Evolutionary conservation across 2,329 filamentous ascomycete species (phyloP).

Genomic region (Aspergillus carbonarius): DNA sequence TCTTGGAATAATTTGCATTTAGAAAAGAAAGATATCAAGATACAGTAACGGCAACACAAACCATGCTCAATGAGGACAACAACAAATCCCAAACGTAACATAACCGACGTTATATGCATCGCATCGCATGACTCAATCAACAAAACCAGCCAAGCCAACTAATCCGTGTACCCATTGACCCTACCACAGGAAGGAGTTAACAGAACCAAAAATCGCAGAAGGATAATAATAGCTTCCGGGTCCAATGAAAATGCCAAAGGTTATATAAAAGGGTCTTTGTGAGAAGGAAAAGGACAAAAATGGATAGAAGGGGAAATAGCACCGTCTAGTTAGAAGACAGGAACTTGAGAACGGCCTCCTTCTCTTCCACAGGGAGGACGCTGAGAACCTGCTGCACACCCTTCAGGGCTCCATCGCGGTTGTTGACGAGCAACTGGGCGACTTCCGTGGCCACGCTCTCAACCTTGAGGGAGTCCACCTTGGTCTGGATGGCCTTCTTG

Average conservation of each 20-base stretch:
- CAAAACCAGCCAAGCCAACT: neutral
- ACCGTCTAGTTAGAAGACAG: constrained; percentile 29
- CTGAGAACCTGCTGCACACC: constrained; percentile 82
- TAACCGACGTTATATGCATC: constrained; percentile 5
- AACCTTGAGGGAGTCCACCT: constrained; percentile 79
- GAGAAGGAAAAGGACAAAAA: constrained; percentile 10
- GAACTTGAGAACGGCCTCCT: constrained; percentile 73
- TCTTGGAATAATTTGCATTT: neutral
- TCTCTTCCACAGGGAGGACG: constrained; percentile 84
- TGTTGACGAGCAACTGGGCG: constrained; percentile 65
- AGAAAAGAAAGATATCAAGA: neutral
- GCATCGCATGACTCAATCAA: constrained; percentile 5
- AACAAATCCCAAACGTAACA: neutral
- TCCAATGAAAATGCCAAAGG: neutral
- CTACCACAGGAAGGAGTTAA: neutral
- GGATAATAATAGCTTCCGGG: neutral
- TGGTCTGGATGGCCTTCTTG: constrained; percentile 74
- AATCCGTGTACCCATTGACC: constrained; percentile 1
- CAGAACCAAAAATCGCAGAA: neutral
- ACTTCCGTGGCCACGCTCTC: constrained; percentile 70
- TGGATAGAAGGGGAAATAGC: neutral
- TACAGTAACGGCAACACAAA: neutral
- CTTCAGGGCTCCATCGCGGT: constrained; percentile 71
- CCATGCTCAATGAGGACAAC: neutral
- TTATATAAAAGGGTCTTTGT: constrained; percentile 1